These are phyloP conservation scores for Trichoderma simmonsii DNA, from an alignment of 2,329 filamentous ascomycete genomes.

Conservation along the genomic window DNA sequence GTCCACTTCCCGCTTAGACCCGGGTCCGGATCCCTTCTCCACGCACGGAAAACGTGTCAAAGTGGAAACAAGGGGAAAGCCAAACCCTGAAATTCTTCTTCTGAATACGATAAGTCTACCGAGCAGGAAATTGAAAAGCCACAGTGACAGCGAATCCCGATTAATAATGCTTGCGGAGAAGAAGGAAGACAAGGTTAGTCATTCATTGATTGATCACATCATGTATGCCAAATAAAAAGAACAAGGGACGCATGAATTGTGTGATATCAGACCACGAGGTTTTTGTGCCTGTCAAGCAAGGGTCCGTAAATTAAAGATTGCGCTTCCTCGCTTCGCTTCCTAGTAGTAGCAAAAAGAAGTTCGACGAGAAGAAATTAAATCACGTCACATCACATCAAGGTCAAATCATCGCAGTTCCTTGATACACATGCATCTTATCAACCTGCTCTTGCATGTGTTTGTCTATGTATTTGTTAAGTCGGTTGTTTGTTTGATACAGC, in stretches of 20 bases:
- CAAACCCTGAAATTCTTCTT: background rate
- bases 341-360: background rate
- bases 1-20: slow-evolving; percentile 12
- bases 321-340: background rate
- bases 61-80: background rate
- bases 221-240: background rate
- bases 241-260: background rate
- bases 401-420: background rate
- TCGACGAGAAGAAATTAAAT: background rate
- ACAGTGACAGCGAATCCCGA: background rate
- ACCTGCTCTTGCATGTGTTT: background rate
- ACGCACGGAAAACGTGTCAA: background rate
- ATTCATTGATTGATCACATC: background rate
- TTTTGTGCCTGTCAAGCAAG: background rate
- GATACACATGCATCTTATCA: background rate
- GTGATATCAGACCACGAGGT: background rate
- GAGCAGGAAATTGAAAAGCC: background rate
- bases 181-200: background rate
- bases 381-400: background rate
- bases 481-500: background rate
- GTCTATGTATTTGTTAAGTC: background rate
- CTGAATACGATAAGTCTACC: background rate
- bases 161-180: background rate
- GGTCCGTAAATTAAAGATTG: background rate
- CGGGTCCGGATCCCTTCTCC: background rate